A percentile compares a stretch with the other conserved stretches of the same genome.
Conservation (phyloP, 345 rosid genomes). For the Geranium brycei region DNA sequence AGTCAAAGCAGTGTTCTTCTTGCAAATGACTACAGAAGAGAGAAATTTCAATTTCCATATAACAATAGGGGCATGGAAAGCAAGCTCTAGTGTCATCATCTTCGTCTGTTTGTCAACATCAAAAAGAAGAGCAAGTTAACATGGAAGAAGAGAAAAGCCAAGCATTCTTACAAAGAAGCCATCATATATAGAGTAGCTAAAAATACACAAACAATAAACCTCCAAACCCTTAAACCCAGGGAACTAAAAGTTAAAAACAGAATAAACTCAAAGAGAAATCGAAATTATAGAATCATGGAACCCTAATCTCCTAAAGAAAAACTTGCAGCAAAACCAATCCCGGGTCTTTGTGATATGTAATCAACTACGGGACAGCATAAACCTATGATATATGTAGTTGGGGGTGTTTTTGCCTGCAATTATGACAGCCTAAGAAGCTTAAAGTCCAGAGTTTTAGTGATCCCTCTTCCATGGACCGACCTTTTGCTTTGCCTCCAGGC, state of each 20-base stretch:
- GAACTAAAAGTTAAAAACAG: no score
- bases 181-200: background rate
- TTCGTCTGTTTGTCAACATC: conserved; percentile 16
- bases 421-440: background rate
- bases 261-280: no score
- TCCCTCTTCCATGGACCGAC: background rate
- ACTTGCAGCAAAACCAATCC: background rate
- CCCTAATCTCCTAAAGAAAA: no score
- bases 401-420: background rate
- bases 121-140: background rate
- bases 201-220: no score
- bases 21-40: conserved; percentile 36
- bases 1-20: conserved; percentile 53
- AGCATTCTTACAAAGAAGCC: background rate
- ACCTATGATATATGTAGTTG: no score
- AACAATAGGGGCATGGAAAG: conserved; percentile 48
- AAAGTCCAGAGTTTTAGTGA: background rate
- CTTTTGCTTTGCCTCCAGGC: background rate
- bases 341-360: background rate
- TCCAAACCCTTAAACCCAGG: no score
- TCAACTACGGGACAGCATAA: background rate
- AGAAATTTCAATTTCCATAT: conserved; percentile 35
- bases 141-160: background rate
- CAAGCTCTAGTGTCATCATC: conserved; percentile 35
- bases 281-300: no score